A percentile compares a stretch with the other conserved stretches of the same genome.
Evolutionary conservation across 257 asterid genomes (phyloP).

Genomic region (Fraxinus americana): DNA sequence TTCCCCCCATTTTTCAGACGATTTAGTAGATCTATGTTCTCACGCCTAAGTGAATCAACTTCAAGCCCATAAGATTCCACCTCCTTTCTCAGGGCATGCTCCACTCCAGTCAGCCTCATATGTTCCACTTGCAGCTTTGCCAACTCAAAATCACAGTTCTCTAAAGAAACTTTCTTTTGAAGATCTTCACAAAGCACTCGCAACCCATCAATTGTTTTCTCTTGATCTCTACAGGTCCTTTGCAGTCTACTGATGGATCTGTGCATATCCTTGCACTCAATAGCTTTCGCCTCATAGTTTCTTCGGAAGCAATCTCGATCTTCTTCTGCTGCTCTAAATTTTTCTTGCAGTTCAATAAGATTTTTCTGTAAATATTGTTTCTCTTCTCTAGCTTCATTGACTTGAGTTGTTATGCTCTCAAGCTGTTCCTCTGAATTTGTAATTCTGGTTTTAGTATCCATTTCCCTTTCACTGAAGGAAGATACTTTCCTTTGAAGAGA

Average conservation of each 20-base stretch:
- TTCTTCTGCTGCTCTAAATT: constrained; percentile 63
- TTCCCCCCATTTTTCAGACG: constrained; percentile 69
- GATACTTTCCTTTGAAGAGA: constrained; percentile 84
- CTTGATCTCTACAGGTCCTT: constrained; percentile 83
- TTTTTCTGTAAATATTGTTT: constrained; percentile 53
- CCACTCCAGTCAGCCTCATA: constrained; percentile 81
- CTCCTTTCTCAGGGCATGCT: constrained; percentile 89
- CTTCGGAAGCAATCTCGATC: constrained; percentile 64
- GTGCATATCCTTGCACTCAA: constrained; percentile 88
- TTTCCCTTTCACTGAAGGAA: constrained; percentile 68
- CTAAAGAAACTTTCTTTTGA: constrained; percentile 53
- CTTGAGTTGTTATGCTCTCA: constrained; percentile 46
- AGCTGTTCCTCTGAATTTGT: constrained; percentile 64
- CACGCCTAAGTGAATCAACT: constrained; percentile 78
- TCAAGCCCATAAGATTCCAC: constrained; percentile 70
- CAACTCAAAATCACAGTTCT: constrained; percentile 51
- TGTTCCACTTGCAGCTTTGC: constrained; percentile 74
- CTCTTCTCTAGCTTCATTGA: constrained; percentile 62
- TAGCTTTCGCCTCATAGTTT: constrained; percentile 72
- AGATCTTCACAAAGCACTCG: constrained; percentile 77
- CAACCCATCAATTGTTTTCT: constrained; percentile 85
- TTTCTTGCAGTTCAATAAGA: constrained; percentile 60
- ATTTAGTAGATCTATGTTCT: constrained; percentile 75
- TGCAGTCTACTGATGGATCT: constrained; percentile 74
- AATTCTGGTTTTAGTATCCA: constrained; percentile 46